Base-by-base conservation (phyloP, 768 basidiomycete genomes). In the Hydnum rufescens region DNA sequence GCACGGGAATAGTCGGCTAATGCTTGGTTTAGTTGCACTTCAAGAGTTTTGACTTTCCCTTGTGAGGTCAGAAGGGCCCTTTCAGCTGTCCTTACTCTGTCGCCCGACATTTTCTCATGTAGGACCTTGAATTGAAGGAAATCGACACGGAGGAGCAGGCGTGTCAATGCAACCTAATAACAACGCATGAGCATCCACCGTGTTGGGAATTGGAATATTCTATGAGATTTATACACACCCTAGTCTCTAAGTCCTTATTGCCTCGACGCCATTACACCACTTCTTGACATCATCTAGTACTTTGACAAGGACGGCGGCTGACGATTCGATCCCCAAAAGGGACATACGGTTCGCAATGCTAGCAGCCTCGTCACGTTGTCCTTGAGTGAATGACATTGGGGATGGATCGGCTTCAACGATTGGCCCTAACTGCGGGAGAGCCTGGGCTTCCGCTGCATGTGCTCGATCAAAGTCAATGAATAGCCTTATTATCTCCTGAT, bases 381-480 rank as follows among this genome's bases (percentile, higher is more conserved):
- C 36, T 22, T 39, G 13, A 13, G 36, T 39, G 22, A 39, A 22
- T 13, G 36, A 39, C 13, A 39, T 39, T 13, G 36, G 36, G 22
- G 36, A 22, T 13, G 36, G 36, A 39, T 39, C 36, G 36, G 13
- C 36, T 39, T 22, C 36, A 13, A 22, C 13, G 13, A 13, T 39
- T 39, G 36, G 13, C 22, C 36, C 36, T 22, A 22, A 13, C 22
- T 39, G 36, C 22, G 13, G 36, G 36, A 39, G 13, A 22, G 36
- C 22, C 22, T 22, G 13, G 36, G 36, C 36, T 39, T 39, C 36
- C 8, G 8, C 36, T 8, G 36, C 8, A 8, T 39, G 8, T 8
- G 8, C 36, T 19, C 19, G 36, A 39, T 19, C 19, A 47, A 47
- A 47, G 44, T 47, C 44, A 47, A 47, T 47, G 49, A 8, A 50